A percentile compares a stretch with the other conserved stretches of the same genome.
Evolutionary conservation across 2,329 filamentous ascomycete genomes (phyloP).

Genomic region (Monosporascus sp.): DNA sequence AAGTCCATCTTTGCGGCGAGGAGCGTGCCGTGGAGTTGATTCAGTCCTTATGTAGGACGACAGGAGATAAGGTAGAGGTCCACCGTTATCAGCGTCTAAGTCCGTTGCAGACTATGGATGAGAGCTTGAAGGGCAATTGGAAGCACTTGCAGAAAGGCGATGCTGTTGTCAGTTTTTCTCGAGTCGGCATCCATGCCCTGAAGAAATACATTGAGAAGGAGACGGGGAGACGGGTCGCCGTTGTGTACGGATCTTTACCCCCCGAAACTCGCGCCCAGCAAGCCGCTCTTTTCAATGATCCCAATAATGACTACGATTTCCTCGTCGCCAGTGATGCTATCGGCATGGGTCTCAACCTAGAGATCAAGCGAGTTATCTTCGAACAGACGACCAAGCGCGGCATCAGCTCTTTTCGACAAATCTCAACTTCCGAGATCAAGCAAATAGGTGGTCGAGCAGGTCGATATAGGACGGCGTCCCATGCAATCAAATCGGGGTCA

Average conservation of each 20-base stretch:
- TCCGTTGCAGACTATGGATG: slow-evolving; percentile 60
- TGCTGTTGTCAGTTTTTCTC: slow-evolving; percentile 81
- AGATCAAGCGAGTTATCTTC: slow-evolving; percentile 86
- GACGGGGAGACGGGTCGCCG: slow-evolving; percentile 77
- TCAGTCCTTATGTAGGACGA: slow-evolving; percentile 66
- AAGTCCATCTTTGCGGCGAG: slow-evolving; percentile 92
- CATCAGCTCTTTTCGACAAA: slow-evolving; percentile 47
- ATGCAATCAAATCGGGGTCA: slow-evolving; percentile 34
- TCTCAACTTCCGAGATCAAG: slow-evolving; percentile 76
- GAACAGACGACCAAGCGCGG: slow-evolving; percentile 71
- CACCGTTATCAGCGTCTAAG: slow-evolving; percentile 82
- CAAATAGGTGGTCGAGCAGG: slow-evolving; percentile 93
- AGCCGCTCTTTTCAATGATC: slow-evolving; percentile 89
- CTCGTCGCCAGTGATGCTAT: slow-evolving; percentile 93
- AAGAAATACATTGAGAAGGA: slow-evolving; percentile 69
- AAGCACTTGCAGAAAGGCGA: slow-evolving; percentile 77
- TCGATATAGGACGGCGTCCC: slow-evolving; percentile 68
- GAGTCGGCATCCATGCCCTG: slow-evolving; percentile 73
- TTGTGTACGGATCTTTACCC: slow-evolving; percentile 87
- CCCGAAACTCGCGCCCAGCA: slow-evolving; percentile 91
- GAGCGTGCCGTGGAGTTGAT: slow-evolving; percentile 75
- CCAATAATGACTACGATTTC: slow-evolving; percentile 90
- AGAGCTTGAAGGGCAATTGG: slow-evolving; percentile 60
- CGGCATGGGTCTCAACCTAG: slow-evolving; percentile 93
- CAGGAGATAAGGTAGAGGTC: slow-evolving; percentile 77